A percentile compares a stretch with the other conserved stretches of the same genome.
Conservation (phyloP, 2,329 filamentous ascomycete genomes). For the Neofusicoccum umdonicola region DNA sequence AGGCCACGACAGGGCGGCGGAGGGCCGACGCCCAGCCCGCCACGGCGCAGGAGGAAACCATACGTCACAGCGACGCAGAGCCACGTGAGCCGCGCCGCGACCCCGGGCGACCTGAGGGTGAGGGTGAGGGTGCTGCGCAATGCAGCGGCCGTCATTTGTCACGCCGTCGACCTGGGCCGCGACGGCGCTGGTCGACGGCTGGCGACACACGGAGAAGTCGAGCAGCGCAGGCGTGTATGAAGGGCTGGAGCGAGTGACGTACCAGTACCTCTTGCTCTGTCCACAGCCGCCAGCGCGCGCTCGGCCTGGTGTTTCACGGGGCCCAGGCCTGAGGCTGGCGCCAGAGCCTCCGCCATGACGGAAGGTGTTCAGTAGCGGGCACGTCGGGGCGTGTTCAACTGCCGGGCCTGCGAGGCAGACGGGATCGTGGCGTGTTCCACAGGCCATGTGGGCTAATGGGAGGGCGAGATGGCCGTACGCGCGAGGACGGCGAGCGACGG, state of each 20-base stretch:
- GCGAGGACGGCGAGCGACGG: neutral
- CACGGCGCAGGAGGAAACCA: too few species aligned
- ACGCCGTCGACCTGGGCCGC: neutral
- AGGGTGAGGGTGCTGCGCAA: too few species aligned
- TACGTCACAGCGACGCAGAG: neutral
- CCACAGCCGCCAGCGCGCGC: too few species aligned
- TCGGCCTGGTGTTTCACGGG: neutral
- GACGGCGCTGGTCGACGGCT: neutral
- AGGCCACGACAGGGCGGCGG: too few species aligned
- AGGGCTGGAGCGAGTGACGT: neutral
- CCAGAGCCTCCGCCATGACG: neutral
- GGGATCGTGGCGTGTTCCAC: neutral
- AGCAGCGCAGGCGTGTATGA: neutral
- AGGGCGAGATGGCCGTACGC: neutral
- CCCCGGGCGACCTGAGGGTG: too few species aligned
- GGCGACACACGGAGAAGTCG: too few species aligned
- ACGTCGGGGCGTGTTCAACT: neutral
- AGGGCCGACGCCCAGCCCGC: too few species aligned
- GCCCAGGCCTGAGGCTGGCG: neutral
- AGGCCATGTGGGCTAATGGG: conserved; percentile 4
- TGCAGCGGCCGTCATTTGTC: too few species aligned
- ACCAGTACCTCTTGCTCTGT: too few species aligned
- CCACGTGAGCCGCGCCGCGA: neutral
- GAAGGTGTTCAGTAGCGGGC: neutral
- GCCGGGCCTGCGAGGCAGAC: neutral